Conservation (phyloP, 2,329 filamentous ascomycete species). For the Aspergillus fijiensis region DNA sequence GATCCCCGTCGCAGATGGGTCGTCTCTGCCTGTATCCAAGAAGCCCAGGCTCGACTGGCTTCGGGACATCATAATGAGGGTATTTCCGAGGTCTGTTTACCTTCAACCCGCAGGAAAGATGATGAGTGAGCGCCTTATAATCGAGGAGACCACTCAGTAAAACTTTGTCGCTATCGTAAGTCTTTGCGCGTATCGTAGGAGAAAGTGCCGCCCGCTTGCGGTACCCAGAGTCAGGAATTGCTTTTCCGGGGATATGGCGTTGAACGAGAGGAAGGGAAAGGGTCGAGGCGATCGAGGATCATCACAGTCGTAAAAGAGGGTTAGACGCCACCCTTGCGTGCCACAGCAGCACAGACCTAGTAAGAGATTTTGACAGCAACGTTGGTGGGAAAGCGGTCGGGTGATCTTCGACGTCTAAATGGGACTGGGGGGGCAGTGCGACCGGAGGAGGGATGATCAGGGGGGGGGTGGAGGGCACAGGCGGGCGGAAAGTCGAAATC, state of each 20-base stretch:
- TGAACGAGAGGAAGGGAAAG: not conserved
- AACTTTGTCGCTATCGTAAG: not conserved
- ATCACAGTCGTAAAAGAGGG: not conserved
- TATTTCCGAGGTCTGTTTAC: not conserved
- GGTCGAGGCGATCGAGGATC: not conserved
- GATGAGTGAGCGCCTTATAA: not conserved
- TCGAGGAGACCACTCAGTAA: not conserved
- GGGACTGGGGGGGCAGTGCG: not conserved
- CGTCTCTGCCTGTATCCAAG: constrained; percentile 34
- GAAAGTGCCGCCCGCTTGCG: not conserved
- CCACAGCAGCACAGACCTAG: not conserved
- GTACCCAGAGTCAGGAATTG: not conserved
- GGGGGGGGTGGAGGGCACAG: not conserved
- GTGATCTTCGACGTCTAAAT: constrained; percentile 5
- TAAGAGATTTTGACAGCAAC: not conserved
- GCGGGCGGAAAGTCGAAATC: constrained; percentile 6
- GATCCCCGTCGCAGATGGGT: constrained; percentile 27
- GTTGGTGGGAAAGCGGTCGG: not conserved
- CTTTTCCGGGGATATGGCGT: not conserved
- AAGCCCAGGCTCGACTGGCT: constrained; percentile 42
- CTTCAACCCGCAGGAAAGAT: constrained; percentile 8
- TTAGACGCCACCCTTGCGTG: constrained; percentile 1
- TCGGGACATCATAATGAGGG: constrained; percentile 36
- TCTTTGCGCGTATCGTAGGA: not conserved
- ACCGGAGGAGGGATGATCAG: not conserved